Evolutionary conservation across 2,329 filamentous ascomycete species (phyloP).

Genomic region (Gnomoniopsis smithogilvyi): DNA sequence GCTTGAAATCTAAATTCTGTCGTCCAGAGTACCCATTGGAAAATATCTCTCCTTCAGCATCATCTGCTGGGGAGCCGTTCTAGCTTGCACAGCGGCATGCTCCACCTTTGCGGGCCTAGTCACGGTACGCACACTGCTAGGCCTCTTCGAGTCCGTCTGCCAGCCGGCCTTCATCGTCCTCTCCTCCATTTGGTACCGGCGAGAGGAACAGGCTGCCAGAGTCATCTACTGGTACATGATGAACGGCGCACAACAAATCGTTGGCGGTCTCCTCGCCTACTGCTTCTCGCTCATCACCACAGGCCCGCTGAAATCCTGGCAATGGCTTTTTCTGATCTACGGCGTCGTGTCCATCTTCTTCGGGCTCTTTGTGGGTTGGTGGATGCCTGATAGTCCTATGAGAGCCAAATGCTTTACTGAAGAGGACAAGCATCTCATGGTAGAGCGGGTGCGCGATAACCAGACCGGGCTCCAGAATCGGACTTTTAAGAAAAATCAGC

Average conservation of each 20-base stretch:
- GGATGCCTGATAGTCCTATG: constrained; percentile 69
- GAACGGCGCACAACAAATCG: constrained; percentile 71
- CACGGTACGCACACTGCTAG: constrained; percentile 61
- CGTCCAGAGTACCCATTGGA: constrained; percentile 56
- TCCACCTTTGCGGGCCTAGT: constrained; percentile 58
- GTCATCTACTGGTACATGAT: constrained; percentile 77
- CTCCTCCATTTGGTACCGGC: constrained; percentile 68
- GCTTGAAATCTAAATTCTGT: not conserved
- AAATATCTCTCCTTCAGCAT: constrained; percentile 66
- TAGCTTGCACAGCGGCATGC: constrained; percentile 61
- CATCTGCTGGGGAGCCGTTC: constrained; percentile 58
- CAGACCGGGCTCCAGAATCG: constrained; percentile 60
- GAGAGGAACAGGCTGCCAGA: constrained; percentile 62
- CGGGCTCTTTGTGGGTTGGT: constrained; percentile 60
- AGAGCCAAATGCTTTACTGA: constrained; percentile 62
- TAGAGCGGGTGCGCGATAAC: constrained; percentile 58
- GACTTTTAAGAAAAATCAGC: constrained; percentile 43
- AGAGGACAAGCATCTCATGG: constrained; percentile 61
- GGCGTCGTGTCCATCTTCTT: constrained; percentile 62
- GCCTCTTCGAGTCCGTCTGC: constrained; percentile 68
- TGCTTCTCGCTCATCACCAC: constrained; percentile 52
- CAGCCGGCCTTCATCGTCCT: constrained; percentile 67
- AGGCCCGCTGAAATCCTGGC: constrained; percentile 60
- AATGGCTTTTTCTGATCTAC: constrained; percentile 65
- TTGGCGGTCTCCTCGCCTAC: constrained; percentile 68